Percentiles rank a stretch among this genome's conserved stretches.
These are phyloP conservation scores for Penicillium ucsense DNA, from an alignment of 495 filamentous ascomycete genomes.

Conservation along the genomic window DNA sequence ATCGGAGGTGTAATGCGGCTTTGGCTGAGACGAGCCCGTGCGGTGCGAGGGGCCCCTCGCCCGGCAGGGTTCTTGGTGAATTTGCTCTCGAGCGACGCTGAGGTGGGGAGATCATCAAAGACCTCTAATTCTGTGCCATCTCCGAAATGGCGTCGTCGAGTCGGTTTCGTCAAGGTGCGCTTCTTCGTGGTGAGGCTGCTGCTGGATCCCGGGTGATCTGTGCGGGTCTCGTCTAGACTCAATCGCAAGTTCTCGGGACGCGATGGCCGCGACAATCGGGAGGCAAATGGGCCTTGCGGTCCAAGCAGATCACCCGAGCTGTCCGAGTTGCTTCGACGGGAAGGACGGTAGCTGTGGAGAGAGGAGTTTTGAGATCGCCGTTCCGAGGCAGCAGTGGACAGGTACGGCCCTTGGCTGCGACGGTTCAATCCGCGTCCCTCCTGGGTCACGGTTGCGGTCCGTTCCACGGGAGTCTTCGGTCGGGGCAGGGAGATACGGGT, in stretches of 20 bases:
- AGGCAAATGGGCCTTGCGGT: constrained; percentile 32
- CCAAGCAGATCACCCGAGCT: constrained; percentile 40
- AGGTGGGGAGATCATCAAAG: constrained; percentile 94
- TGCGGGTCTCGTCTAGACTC: constrained; percentile 29
- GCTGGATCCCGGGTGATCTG: constrained; percentile 33
- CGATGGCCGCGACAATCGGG: constrained; percentile 39
- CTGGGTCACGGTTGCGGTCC: constrained; percentile 20
- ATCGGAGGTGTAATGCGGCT: constrained; percentile 30
- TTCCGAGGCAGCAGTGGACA: constrained; percentile 66
- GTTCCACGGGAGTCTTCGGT: constrained; percentile 67
- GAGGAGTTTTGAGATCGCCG: constrained; percentile 71
- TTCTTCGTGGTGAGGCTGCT: constrained; percentile 32
- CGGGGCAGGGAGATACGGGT: constrained; percentile 38
- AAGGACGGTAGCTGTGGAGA: constrained; percentile 57
- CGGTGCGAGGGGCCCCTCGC: constrained; percentile 56
- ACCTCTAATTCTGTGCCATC: constrained; percentile 85
- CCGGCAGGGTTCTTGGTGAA: constrained; percentile 72
- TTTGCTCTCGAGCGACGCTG: constrained; percentile 65
- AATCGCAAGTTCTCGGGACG: constrained; percentile 36
- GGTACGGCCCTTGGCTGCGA: constrained; percentile 61
- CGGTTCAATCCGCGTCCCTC: constrained; percentile 48
- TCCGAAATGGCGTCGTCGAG: constrained; percentile 69
- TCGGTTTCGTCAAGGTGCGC: constrained; percentile 62
- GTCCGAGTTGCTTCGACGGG: constrained; percentile 68
- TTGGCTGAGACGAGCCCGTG: constrained; percentile 52